Conservation (phyloP, 495 filamentous ascomycete genomes). For the Melanomma pulvis-pyrius region DNA sequence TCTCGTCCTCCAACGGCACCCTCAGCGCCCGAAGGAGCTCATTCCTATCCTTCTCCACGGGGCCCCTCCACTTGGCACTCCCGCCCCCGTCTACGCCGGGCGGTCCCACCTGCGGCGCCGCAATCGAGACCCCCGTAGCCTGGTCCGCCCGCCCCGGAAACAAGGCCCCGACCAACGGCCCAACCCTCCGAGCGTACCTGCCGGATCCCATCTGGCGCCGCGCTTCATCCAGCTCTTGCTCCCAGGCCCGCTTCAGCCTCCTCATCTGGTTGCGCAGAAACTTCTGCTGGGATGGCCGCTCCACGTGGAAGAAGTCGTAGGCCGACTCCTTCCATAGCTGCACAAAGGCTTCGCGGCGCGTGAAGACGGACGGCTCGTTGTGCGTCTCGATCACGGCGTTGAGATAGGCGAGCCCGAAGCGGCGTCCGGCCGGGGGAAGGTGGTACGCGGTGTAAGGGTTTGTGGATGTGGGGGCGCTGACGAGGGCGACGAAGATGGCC, state of each 20-base stretch:
- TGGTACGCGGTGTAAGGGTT: background rate
- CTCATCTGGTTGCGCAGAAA: background rate
- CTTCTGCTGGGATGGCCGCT: background rate
- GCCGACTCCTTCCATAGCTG: background rate
- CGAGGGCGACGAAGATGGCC: slow-evolving; percentile 4
- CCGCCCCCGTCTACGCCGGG: background rate
- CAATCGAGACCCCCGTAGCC: background rate
- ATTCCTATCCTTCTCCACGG: background rate
- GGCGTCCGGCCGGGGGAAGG: background rate
- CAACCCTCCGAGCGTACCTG: background rate
- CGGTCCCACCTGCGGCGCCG: background rate
- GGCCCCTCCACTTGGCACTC: no score
- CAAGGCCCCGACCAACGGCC: slow-evolving; percentile 7
- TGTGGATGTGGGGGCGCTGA: background rate
- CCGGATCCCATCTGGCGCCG: background rate
- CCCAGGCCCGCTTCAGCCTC: background rate
- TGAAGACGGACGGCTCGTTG: background rate
- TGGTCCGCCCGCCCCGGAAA: slow-evolving; percentile 8
- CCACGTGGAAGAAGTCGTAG: slow-evolving; percentile 5
- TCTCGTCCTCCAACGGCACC: slow-evolving; percentile 2
- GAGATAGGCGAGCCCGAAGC: slow-evolving; percentile 2
- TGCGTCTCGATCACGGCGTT: slow-evolving; percentile 9
- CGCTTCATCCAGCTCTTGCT: background rate
- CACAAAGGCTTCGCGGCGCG: background rate
- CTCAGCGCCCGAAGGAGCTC: background rate